Base-by-base conservation (phyloP, 768 basidiomycete genomes). In the Suillus bovinus region DNA sequence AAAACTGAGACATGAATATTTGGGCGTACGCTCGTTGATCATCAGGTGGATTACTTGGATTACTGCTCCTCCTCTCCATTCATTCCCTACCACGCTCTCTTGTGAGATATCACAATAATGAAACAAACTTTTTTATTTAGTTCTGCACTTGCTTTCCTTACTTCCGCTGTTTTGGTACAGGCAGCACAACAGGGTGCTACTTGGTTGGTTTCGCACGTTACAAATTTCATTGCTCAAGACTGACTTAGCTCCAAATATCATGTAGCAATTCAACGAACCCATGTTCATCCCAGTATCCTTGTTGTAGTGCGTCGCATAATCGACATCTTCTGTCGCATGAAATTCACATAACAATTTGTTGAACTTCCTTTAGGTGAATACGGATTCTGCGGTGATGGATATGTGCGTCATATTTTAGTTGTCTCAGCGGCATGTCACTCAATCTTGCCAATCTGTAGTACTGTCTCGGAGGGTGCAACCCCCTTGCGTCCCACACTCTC, bases 391-490 rank as follows among this genome's bases (percentile, higher is more conserved):
- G 84, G 84, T 20, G 69, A 69, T 39, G 78, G 78, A 49, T 68
- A 70, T 53, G 80, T 82, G 50, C 60, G 78, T 69, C 27, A 58
- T 13, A 8, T n/a, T 44, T 6, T 13, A 27, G 10, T 11, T 1
- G 39, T 31, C 39, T 39, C 17, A 39, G 2, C 17, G 29, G 2
- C 17, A 56, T 27, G 38, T 17, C 11, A 27, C 17, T 71, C 59
- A 70, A 24, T 20, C 47, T 44, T 27, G 64, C 3, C 9, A 50
- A 39, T 56, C 34, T 57, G 22, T 67, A 91, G 87, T 94, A 86
- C 72, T 94, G 93, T 71, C 78, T 93, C 38, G 91, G 90, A 53
- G 93, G 93, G n/a, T 95, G 93, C 78, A 86, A 94, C 69, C 91
- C 93, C 22, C 79, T 92, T 34, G 75, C 79, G 47, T 94, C 93